These are phyloP conservation scores for Saposhnikovia divaricata DNA, from an alignment of 129 eudicot genomes.

Conservation along the genomic window DNA sequence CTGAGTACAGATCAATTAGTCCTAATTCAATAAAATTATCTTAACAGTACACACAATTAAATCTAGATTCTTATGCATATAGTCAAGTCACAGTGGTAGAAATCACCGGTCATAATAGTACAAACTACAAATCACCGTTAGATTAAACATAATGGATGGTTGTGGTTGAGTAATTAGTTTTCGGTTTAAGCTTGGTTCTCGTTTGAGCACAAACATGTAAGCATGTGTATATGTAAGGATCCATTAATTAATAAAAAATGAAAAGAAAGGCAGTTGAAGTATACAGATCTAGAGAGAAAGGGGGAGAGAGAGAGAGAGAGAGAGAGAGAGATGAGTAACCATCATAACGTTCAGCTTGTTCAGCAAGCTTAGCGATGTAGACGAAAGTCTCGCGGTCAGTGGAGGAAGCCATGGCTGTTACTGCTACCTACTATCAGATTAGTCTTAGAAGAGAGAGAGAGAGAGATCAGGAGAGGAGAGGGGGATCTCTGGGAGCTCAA, in stretches of 20 bases:
- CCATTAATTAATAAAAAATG: neutral
- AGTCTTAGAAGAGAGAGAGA: neutral
- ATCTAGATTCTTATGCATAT: neutral
- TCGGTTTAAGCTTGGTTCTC: neutral
- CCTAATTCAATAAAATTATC: neutral
- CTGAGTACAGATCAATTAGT: neutral
- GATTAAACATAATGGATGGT: neutral
- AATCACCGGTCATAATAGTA: neutral
- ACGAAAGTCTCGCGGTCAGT: slow-evolving; percentile 33
- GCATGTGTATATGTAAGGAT: neutral
- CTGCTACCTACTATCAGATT: slow-evolving; percentile 1
- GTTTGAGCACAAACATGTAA: neutral
- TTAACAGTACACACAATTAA: too few relatives aligned
- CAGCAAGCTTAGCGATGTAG: slow-evolving; percentile 41
- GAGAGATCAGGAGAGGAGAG: neutral
- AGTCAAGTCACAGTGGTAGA: neutral
- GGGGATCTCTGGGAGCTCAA: neutral
- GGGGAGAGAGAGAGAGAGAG: neutral
- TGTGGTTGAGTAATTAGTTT: too few relatives aligned
- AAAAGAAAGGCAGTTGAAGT: neutral
- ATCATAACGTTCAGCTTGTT: slow-evolving; percentile 48
- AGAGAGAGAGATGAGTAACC: slow-evolving; percentile 18
- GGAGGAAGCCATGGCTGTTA: slow-evolving; percentile 36
- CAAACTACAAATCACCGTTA: neutral
- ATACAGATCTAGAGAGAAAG: neutral